Evolutionary conservation across 2,329 filamentous ascomycete species (phyloP).

Genomic region (Microcera coccophila): DNA sequence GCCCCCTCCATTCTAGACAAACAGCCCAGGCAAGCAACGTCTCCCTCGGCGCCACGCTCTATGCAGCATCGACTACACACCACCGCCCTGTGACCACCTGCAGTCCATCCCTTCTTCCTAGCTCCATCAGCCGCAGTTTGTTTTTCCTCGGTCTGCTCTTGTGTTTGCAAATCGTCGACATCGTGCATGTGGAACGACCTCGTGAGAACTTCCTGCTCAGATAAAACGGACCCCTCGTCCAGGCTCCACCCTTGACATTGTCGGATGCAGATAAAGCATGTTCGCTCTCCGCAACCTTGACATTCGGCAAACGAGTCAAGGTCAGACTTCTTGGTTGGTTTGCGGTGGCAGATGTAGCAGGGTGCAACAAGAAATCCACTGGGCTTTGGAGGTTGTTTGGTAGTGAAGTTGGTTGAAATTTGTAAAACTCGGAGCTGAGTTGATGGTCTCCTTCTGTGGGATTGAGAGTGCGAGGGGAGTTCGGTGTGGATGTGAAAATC

Average conservation of each 20-base stretch:
- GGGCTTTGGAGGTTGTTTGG: conserved; percentile 4
- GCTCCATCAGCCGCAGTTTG: conserved; percentile 11
- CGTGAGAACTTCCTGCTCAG: conserved; percentile 36
- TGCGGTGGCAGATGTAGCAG: conserved; percentile 65
- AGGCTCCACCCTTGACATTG: conserved; percentile 52
- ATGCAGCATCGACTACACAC: conserved; percentile 67
- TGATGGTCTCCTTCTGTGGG: conserved; percentile 24
- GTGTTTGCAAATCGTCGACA: conserved; percentile 33
- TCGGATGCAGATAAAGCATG: conserved; percentile 67
- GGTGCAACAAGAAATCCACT: conserved; percentile 40
- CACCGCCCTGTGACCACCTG: conserved; percentile 46
- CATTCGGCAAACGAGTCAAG: conserved; percentile 65
- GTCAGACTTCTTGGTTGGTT: conserved; percentile 61
- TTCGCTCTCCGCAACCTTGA: conserved; percentile 55
- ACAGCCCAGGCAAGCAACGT: conserved; percentile 64
- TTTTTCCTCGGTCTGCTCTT: conserved; percentile 11
- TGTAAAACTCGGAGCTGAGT: conserved; percentile 24
- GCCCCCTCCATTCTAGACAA: conserved; percentile 43
- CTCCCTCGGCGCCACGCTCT: conserved; percentile 60
- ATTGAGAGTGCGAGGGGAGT: conserved; percentile 6
- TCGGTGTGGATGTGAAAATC: conserved; percentile 16
- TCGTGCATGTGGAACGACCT: conserved; percentile 51
- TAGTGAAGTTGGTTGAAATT: conserved; percentile 15
- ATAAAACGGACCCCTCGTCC: conserved; percentile 19
- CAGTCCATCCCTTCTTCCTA: conserved; percentile 36